Conservation (phyloP, 2,329 filamentous ascomycete species). For the Pseudocercospora musae region DNA sequence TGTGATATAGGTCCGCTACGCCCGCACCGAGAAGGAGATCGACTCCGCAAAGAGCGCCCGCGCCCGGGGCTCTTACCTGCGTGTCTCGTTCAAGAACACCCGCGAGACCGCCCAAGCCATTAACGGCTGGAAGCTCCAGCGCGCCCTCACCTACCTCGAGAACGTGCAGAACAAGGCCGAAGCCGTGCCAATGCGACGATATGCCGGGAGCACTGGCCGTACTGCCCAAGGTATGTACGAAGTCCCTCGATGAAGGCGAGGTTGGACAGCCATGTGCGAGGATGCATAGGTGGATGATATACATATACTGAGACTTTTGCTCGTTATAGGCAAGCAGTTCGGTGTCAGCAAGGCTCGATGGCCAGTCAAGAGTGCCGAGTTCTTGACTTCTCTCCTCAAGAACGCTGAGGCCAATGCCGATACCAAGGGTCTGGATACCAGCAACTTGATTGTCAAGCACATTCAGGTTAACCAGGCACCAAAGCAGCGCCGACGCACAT, state of each 20-base stretch:
- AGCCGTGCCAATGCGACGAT: constrained; percentile 97
- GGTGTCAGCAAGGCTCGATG: constrained; percentile 97
- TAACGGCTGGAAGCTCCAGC: constrained; percentile 97
- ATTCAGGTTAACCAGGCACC: constrained; percentile 99
- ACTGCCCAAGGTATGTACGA: constrained; percentile 87
- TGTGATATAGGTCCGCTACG: constrained; percentile 69
- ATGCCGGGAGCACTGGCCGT: constrained; percentile 91
- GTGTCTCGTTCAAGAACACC: constrained; percentile 99
- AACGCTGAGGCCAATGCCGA: constrained; percentile 97
- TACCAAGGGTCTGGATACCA: constrained; percentile 94
- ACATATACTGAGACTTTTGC: constrained; percentile 28
- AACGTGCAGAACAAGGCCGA: constrained; percentile 97
- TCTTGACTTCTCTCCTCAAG: constrained; percentile 94
- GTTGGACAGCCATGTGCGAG: constrained; percentile 35
- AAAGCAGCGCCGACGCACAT: constrained; percentile 98
- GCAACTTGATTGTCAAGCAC: constrained; percentile 98
- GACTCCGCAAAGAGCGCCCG: constrained; percentile 84
- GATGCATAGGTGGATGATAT: constrained; percentile 34
- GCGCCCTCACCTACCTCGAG: constrained; percentile 94
- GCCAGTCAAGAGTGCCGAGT: constrained; percentile 99
- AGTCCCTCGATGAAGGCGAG: constrained; percentile 30
- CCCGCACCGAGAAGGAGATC: constrained; percentile 74
- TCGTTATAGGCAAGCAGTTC: constrained; percentile 84
- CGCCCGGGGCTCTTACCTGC: constrained; percentile 97
- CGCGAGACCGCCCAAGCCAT: constrained; percentile 99